These are phyloP conservation scores for Eucalyptus dawsonii DNA, from an alignment of 345 rosid species.

Conservation along the genomic window DNA sequence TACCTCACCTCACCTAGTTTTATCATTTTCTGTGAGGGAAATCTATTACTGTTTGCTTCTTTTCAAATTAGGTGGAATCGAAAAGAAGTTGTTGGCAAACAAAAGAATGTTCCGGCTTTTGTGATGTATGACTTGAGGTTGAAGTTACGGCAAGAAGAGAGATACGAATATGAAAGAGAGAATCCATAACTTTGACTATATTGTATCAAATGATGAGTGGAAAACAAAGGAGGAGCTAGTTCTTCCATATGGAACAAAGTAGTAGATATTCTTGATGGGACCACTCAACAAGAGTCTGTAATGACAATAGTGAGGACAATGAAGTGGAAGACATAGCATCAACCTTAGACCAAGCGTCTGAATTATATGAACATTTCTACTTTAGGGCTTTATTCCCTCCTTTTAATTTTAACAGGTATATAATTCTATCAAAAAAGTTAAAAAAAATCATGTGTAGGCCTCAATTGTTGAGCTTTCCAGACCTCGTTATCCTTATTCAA, in stretches of 20 bases:
- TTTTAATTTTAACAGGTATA: neutral
- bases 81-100: neutral
- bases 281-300: neutral
- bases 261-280: neutral
- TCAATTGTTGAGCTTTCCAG: neutral
- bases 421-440: neutral
- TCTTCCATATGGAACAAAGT: neutral
- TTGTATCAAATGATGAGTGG: neutral
- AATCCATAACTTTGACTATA: neutral
- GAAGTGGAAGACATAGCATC: neutral
- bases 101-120: neutral
- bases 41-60: neutral
- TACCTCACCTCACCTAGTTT: neutral
- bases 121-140: neutral
- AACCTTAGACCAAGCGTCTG: neutral
- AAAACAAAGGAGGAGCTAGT: neutral
- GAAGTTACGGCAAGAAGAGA: neutral
- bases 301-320: neutral
- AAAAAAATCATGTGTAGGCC: neutral
- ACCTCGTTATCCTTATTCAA: neutral
- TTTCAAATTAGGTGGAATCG: neutral
- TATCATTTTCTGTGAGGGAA: neutral
- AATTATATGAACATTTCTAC: neutral
- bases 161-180: neutral
- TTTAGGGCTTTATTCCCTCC: neutral